These are phyloP conservation scores for Termitomyces sp. DNA, from an alignment of 768 basidiomycete genomes.

Conservation along the genomic window DNA sequence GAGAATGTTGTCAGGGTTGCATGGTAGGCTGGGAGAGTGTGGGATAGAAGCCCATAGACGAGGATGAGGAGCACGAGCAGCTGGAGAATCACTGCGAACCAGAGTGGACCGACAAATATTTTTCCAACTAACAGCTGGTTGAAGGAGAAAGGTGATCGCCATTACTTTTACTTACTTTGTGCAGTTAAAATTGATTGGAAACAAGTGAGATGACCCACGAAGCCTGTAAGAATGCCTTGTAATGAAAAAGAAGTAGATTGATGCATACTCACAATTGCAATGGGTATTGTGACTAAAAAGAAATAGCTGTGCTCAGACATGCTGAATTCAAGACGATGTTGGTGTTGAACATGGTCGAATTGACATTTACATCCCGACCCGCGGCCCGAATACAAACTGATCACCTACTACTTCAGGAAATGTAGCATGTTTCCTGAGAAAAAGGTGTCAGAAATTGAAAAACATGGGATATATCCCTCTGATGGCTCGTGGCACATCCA, in stretches of 20 bases:
- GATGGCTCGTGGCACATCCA: no score
- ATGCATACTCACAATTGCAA: neutral
- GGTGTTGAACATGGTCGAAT: no score
- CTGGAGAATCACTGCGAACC: conserved; percentile 67
- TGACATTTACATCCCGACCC: no score
- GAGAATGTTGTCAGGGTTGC: no score
- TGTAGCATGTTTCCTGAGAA: no score
- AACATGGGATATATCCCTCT: no score
- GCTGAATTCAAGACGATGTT: no score
- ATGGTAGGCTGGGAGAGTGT: conserved; percentile 1
- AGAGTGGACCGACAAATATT: conserved; percentile 49
- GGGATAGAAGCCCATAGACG: conserved; percentile 10
- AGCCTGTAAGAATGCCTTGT: neutral
- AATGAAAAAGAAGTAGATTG: neutral
- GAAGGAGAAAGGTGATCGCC: no score
- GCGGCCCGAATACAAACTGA: no score
- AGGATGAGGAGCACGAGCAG: conserved; percentile 40
- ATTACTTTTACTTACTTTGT: neutral
- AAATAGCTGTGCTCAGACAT: neutral
- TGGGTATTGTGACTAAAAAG: neutral
- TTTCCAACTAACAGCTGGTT: conserved; percentile 29
- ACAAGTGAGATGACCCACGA: neutral
- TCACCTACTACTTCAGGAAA: no score
- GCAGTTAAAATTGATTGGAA: neutral
- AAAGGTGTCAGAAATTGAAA: no score